Evolutionary conservation across 2,329 filamentous ascomycete species (phyloP).

Genomic region (Neurospora crassa): DNA sequence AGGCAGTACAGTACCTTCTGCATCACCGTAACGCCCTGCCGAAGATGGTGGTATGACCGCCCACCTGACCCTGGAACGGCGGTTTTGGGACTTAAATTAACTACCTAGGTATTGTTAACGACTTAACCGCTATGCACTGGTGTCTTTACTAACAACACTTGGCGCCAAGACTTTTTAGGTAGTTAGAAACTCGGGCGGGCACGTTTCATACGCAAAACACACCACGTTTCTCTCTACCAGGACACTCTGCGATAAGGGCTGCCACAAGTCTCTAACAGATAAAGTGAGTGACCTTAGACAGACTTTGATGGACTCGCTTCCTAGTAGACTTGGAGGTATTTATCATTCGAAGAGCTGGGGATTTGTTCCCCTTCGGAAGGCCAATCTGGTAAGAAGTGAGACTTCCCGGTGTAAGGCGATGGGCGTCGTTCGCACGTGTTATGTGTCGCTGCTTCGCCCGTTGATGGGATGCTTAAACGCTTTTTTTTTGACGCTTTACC

Average conservation of each 20-base stretch:
- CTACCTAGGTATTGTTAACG: not conserved
- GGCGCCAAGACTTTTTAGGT: not conserved
- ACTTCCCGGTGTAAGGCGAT: not conserved
- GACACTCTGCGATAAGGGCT: not conserved
- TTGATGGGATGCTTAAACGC: not conserved
- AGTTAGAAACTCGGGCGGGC: no score
- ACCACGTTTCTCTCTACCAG: not conserved
- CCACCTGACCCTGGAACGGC: no score
- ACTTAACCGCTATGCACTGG: rapidly evolving
- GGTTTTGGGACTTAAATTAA: no score
- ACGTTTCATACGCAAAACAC: not conserved
- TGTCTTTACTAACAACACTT: not conserved
- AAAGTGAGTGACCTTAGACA: rapidly evolving
- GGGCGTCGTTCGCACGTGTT: no score
- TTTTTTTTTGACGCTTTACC: no score
- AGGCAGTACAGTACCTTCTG: not conserved
- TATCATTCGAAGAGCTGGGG: not conserved
- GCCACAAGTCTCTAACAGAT: rapidly evolving
- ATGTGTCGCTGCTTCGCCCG: not conserved
- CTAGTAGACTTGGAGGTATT: no score
- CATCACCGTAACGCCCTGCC: no score
- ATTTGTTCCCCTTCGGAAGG: not conserved
- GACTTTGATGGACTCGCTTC: no score
- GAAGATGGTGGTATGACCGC: not conserved
- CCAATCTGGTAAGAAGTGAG: not conserved